Evolutionary conservation across 257 asterid species (phyloP), one percentile per base, ranked within the genome.

Genomic region (Verbascum thapsus): DNA sequence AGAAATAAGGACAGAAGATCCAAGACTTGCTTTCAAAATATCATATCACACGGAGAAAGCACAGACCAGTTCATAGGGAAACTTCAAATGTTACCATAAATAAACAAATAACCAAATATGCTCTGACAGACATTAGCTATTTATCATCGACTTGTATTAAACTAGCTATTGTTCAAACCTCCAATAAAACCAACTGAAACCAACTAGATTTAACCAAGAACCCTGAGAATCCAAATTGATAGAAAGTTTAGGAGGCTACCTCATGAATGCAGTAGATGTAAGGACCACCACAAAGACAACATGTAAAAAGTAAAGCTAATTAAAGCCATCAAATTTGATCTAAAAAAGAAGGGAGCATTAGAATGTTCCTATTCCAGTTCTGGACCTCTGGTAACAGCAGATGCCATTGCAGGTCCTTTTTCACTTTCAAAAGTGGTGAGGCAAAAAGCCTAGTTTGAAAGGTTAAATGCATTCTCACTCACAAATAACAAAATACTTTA

Each of bases 161-260:
- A 47, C 50, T 42, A 49, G 57, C 7, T 13, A 34, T 7, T 23
- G 7, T 56, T 42, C 55, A 61, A 41, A 56, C 42, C 35, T 41
- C 17, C 22, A 53, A 69, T 8, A 61, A 6, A 69, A 37, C 69
- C 37, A 34, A 19, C 32, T 35, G 53, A 43, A 53, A 35, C 58
- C 56, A 53, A 49, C 61, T 35, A 38, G 23, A 23, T n/a, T 39
- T 20, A 48, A 42, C 53, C 48, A 20, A 17, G 13, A 58, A 16
- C 47, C 35, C 43, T 12, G 17, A 50, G 40, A 19, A 40, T 17
- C 47, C 47, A 51, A 13, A 6, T 3, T 13, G 11, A 39, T 0
- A 13, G 41, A 53, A 20, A 20, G 35, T 18, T 23, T 51, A 2
- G 37, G 17, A n/a, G n/a, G n/a, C n/a, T n/a, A n/a, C n/a, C 15